Conservation (phyloP, 2,329 filamentous ascomycete species). For the Sporothrix schenckii region DNA sequence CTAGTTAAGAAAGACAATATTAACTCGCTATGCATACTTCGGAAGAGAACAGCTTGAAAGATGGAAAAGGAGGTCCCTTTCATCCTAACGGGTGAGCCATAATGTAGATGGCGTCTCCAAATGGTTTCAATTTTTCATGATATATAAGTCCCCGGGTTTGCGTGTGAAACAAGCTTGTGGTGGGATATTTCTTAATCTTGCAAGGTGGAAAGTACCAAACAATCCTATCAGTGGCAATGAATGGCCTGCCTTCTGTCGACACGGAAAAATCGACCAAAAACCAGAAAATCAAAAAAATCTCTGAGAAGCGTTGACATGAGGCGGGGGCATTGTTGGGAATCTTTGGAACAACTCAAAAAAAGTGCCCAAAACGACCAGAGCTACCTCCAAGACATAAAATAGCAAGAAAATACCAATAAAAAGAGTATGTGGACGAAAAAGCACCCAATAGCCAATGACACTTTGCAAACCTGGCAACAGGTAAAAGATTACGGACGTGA, state of each 20-base stretch:
- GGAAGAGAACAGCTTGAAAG: too few relatives aligned
- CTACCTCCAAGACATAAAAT: neutral
- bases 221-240: slow-evolving; percentile 23
- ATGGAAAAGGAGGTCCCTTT: too few relatives aligned
- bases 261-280: neutral
- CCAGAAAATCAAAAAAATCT: neutral
- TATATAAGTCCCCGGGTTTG: too few relatives aligned
- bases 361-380: neutral
- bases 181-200: too few relatives aligned
- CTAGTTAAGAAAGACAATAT: neutral
- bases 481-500: too few relatives aligned
- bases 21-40: too few relatives aligned
- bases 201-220: neutral
- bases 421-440: neutral
- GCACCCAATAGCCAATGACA: too few relatives aligned
- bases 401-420: neutral
- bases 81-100: too few relatives aligned
- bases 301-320: neutral
- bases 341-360: neutral
- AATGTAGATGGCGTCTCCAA: too few relatives aligned
- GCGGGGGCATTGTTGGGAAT: neutral
- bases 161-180: too few relatives aligned
- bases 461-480: too few relatives aligned
- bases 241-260: neutral
- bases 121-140: too few relatives aligned